Conservation (phyloP, 345 rosid species). For the Melaleuca quinquenervia region DNA sequence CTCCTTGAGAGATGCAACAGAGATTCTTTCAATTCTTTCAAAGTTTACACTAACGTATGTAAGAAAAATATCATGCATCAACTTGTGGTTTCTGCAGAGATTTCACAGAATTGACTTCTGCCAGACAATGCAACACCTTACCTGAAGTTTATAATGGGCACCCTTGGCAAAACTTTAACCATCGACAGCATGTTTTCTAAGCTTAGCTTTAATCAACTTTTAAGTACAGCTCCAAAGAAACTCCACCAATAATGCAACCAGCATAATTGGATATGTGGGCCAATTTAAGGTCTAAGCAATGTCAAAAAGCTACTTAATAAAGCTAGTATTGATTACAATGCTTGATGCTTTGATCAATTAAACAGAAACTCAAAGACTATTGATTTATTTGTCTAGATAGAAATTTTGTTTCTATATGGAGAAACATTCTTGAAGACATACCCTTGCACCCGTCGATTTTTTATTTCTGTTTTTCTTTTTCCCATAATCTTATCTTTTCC, state of each 20-base stretch:
- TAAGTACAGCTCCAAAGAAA: background rate
- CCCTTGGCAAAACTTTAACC: background rate
- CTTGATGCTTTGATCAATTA: background rate
- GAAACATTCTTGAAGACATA: background rate
- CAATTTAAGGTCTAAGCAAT: background rate
- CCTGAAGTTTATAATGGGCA: background rate
- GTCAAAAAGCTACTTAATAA: background rate
- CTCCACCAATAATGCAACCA: slow-evolving; percentile 4
- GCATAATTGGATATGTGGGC: slow-evolving; percentile 6
- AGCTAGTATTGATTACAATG: background rate
- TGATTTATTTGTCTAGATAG: background rate
- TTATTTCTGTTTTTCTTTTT: background rate
- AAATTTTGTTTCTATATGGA: background rate
- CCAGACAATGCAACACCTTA: background rate
- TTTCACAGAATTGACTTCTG: background rate
- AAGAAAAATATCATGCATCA: background rate
- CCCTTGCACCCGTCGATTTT: background rate
- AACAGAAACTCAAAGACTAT: background rate
- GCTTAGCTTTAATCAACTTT: slow-evolving; percentile 1
- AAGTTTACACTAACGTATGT: background rate
- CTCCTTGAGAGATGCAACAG: background rate
- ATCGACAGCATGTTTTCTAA: background rate
- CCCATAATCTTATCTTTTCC: background rate
- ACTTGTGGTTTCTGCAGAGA: background rate
- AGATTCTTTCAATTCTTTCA: background rate